Evolutionary conservation across 2,329 filamentous ascomycete species (phyloP), one percentile per base, ranked within the genome.

Genomic region (Septoria linicola): DNA sequence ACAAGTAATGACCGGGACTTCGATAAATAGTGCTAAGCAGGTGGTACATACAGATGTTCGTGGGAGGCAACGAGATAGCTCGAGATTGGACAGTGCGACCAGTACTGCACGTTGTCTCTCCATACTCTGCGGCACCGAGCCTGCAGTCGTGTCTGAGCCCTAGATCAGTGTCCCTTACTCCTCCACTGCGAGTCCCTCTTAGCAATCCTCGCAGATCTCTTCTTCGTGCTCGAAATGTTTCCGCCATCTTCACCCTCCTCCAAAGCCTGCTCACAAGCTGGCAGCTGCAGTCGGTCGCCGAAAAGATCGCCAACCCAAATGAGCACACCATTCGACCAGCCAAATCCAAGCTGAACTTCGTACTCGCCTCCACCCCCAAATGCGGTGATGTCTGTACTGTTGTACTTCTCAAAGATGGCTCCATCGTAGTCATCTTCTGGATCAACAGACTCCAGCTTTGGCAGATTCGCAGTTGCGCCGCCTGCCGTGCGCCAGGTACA

Each of bases 391-490:
- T 78, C 69, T 50, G 78, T 79, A 58, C 84, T 80, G 10, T 72
- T 73, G 63, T 87, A 87, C 73, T 87, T 87, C 66, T 87, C 84
- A 64, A 87, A 87, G 73, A 87, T 86, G 64, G 80, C 80, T 17
- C 84, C 84, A 1, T 71, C 61, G 25, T 41, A 52, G 27, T 48
- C 53, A 11, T 51, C 50, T 0, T 67, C 62, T 1, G 78, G 63
- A 0, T 68, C 62, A 1, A 79, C 65, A 1, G 78, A 78, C 13
- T 67, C 65, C 47, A 83, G 71, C 64, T 73, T 77, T 23, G 77
- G 78, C 35, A 72, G 76, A 55, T 73, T 68, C 8, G 72, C 71
- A 0, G 82, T 85, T 2, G 77, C 75, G 3, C 83, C 84, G 17
- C 84, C 84, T 0, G 84, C 87, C 4, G 80, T 80, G 51, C 78